phyloP scores from a whole-genome alignment of 148 eudicot genomes.

The Vaccinium vitisidaea region DNA sequence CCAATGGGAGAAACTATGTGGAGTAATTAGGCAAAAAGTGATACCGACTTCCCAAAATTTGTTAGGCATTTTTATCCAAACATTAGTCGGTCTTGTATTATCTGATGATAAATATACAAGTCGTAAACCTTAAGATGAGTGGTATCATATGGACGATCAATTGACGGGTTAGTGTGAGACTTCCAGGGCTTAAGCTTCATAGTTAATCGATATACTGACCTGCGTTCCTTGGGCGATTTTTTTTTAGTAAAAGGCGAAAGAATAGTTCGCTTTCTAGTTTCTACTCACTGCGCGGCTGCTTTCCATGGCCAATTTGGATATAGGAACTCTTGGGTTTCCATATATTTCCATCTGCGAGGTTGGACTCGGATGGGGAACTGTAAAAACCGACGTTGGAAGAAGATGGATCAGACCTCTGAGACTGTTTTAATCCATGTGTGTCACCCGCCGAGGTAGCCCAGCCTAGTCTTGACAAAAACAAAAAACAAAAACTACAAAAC shows the following conservation, averaged over 20 bases:
- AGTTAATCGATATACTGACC: background rate
- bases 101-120: no score
- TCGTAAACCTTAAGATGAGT: no score
- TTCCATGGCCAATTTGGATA: background rate
- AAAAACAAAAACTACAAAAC: background rate
- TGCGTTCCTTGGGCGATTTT: background rate
- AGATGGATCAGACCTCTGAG: background rate
- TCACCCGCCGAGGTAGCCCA: background rate
- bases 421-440: background rate
- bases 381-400: background rate
- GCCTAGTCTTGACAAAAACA: background rate
- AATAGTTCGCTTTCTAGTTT: slow-evolving; percentile 27
- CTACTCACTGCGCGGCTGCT: slow-evolving; percentile 19
- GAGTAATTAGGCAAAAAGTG: no score
- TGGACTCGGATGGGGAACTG: background rate
- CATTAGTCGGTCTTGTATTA: no score
- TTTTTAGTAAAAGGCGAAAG: slow-evolving; percentile 32
- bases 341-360: background rate
- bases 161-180: no score
- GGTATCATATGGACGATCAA: no score
- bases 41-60: no score
- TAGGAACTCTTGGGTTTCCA: background rate
- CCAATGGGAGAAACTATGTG: background rate
- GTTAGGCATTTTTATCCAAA: no score
- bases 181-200: background rate